These are phyloP conservation scores for Dillenia turbinata DNA, from an alignment of 164 flowering plant genomes.

Conservation along the genomic window DNA sequence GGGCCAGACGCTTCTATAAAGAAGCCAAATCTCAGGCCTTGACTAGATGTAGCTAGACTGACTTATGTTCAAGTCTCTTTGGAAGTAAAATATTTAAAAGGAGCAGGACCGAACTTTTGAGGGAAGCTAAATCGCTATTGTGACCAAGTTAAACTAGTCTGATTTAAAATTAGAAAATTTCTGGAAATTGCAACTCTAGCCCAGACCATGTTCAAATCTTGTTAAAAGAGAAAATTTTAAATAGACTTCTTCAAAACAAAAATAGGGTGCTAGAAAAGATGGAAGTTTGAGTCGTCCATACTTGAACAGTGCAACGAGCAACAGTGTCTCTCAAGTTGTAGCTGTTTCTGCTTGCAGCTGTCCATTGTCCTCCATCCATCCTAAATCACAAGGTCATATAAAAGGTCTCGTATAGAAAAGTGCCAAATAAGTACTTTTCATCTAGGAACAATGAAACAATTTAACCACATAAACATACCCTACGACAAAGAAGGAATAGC, in stretches of 20 bases:
- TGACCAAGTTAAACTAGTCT: no score
- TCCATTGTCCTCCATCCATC: constrained; percentile 81
- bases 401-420: neutral
- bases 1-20: neutral
- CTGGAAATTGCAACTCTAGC: no score
- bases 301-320: constrained; percentile 63
- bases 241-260: neutral
- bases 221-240: neutral
- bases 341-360: constrained; percentile 38
- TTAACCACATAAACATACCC: constrained; percentile 35
- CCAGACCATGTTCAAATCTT: no score
- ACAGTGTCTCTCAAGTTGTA: constrained; percentile 67
- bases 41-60: no score
- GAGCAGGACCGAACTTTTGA: neutral
- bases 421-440: neutral
- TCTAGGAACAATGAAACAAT: neutral
- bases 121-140: neutral
- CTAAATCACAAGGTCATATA: constrained; percentile 23
- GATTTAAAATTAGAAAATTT: no score
- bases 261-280: no score
- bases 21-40: no score
- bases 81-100: no score
- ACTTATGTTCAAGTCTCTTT: no score
- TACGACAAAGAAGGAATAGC: constrained; percentile 66
- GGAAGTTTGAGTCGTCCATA: constrained; percentile 1